Evolutionary conservation across 176 grass and related monocot species (phyloP), one percentile per base, ranked within the genome.

Genomic region (Miscanthus lutarioriparius): DNA sequence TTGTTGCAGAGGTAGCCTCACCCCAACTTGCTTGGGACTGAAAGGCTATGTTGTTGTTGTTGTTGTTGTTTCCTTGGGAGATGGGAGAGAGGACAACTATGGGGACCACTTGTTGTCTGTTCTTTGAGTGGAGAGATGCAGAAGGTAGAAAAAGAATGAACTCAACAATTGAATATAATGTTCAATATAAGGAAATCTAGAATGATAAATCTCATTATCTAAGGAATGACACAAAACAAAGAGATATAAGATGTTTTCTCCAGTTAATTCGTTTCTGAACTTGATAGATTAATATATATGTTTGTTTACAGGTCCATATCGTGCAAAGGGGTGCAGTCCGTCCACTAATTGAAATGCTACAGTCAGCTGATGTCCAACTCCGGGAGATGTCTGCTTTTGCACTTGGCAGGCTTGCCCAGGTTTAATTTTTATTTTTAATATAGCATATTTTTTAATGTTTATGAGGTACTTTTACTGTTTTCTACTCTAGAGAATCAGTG

Each of bases 301-400:
- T 67, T 51, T 83, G 35, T 82, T 88, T 84, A 77, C 80, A 99
- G 97, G 97, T 96, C 30, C 97, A 99, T 80, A 99, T 99, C 91
- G 97, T 99, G 72, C 97, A 99, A 84, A 85, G 97, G 77, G 97
- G 97, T 80, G 97, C 97, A 70, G 86, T 96, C 28, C 89, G 81
- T 62, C 97, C 97, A 19, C 84, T 99, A 80, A 92, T 99, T 88
- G 97, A 99, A 71, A 99, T 99, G 93, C 91, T 99, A 49, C 93
- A 99, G 72, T 99, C 97, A 16, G 49, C 83, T 84, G 97, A 99
- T 77, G 88, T 96, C 70, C 97, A 99, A 87, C 93, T 99, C 11
- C 88, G 87, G 76, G 97, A 99, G 85, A 99, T 99, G 97, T 94
- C 97, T 83, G 97, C 93, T 63, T 99, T 99, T 91, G 97, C 97